Conservation (phyloP, 768 basidiomycete species). For the Hirschioporus abietinus region DNA sequence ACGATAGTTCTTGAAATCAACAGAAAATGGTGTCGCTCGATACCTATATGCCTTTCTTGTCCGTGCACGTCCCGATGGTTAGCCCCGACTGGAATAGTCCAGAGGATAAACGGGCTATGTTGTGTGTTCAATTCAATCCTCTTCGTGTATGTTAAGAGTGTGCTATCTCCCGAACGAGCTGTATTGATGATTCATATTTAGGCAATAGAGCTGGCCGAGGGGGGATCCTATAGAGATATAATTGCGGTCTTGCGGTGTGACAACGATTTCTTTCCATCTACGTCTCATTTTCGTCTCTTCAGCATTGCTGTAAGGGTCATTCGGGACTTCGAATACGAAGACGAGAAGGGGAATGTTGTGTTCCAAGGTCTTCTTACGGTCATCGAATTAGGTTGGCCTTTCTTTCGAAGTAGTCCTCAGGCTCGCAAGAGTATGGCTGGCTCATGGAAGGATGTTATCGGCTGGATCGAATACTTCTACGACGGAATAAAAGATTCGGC, state of each 20-base stretch:
- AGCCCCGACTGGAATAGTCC: neutral
- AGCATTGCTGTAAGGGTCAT: neutral
- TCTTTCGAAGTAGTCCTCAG: neutral
- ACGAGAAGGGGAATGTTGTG: neutral
- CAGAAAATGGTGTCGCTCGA: neutral
- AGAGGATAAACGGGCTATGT: neutral
- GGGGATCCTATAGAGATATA: neutral
- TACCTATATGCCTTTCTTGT: neutral
- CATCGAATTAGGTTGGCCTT: neutral
- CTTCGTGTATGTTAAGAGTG: neutral
- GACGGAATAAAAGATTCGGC: neutral
- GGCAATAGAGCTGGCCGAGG: neutral
- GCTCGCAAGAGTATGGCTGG: neutral
- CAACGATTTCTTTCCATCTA: neutral
- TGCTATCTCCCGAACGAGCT: neutral
- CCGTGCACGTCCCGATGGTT: neutral
- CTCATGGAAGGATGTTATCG: neutral
- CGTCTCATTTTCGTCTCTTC: neutral
- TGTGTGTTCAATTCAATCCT: neutral
- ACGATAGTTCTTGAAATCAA: neutral
- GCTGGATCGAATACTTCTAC: neutral
- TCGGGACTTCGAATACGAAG: neutral
- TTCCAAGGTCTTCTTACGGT: neutral
- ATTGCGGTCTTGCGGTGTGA: neutral
- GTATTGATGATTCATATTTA: neutral